Evolutionary conservation across 768 basidiomycete species (phyloP).

Genomic region (Phlebiopsis gigantea): DNA sequence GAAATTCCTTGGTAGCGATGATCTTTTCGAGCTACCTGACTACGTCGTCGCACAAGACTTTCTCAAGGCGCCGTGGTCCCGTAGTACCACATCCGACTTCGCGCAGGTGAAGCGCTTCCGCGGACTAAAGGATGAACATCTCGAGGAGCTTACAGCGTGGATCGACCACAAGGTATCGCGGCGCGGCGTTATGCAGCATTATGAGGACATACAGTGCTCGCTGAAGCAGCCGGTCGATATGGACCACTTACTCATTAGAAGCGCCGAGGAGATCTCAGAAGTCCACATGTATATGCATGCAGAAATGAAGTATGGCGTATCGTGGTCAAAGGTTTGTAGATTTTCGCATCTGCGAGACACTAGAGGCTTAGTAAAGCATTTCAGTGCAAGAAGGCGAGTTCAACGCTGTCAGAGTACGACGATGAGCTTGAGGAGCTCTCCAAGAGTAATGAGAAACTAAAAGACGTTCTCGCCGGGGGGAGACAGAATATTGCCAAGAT

Average conservation of each 20-base stretch:
- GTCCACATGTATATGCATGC: not conserved
- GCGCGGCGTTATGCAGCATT: not conserved
- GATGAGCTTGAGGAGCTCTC: too few species aligned
- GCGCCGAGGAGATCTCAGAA: not conserved
- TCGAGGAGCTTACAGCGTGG: not conserved
- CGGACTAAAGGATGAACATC: not conserved
- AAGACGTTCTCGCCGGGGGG: too few species aligned
- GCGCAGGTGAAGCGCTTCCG: not conserved
- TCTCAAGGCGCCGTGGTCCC: not conserved
- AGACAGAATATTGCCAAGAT: too few species aligned
- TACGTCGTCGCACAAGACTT: not conserved
- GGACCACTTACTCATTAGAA: not conserved
- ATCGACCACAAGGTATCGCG: not conserved
- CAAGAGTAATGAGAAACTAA: too few species aligned
- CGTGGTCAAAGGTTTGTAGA: too few species aligned
- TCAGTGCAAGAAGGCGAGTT: too few species aligned
- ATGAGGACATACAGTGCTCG: not conserved
- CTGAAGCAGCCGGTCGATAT: conserved; percentile 1
- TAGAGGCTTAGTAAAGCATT: too few species aligned
- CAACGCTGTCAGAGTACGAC: not conserved
- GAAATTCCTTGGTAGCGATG: not conserved
- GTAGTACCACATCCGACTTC: not conserved
- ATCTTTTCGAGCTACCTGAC: not conserved
- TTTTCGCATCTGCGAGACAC: too few species aligned
- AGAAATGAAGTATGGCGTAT: too few species aligned